Evolutionary conservation across 2,329 filamentous ascomycete species (phyloP), one percentile per base, ranked within the genome.

Genomic region (Aspergillus bombycis): DNA sequence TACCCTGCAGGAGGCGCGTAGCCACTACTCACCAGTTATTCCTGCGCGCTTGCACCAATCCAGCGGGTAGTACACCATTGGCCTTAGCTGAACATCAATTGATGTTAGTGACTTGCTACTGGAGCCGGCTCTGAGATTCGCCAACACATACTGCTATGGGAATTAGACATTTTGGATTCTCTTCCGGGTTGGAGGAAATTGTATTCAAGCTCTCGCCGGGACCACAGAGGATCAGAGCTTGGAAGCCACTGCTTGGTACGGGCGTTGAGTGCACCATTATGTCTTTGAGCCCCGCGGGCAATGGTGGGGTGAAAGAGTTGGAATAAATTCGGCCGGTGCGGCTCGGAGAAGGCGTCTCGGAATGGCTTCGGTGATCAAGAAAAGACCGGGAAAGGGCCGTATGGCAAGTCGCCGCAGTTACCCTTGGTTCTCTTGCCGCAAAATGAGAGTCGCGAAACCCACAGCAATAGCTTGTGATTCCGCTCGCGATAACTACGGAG

Each of bases 41-140:
- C 81, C 81, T 73, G 78, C 78, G n/a, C 80, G 73, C 70, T 81
- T 80, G 59, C 80, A 81, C 77, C 78, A 83, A 61, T 82, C 81
- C 30, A 83, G 67, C 7, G 79, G 75, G 69, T 82, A 83, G 75
- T 78, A 83, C 38, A 83, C 74, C 80, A 83, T 81, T 4, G 81
- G 81, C 46, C 81, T 48, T 26, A 61, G 21, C 58, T 60, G 57
- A 38, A 38, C 34, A 52, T 32, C 34, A 41, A 53, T 34, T 43
- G 57, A 9, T 43, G 19, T 60, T 60, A 60, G 57, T 60, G 34
- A 54, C 45, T 60, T 53, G 34, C 4, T 26, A 38, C 32, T 28
- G 34, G 12, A 41, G 32, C 23, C 9, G 21, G 34, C 32, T 34
- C 41, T 32, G 43, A 28, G 72, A 67, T 82, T 83, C 38, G 80